These are phyloP conservation scores for Haberlea rhodopensis DNA, from an alignment of 257 asterid species.

Conservation along the genomic window DNA sequence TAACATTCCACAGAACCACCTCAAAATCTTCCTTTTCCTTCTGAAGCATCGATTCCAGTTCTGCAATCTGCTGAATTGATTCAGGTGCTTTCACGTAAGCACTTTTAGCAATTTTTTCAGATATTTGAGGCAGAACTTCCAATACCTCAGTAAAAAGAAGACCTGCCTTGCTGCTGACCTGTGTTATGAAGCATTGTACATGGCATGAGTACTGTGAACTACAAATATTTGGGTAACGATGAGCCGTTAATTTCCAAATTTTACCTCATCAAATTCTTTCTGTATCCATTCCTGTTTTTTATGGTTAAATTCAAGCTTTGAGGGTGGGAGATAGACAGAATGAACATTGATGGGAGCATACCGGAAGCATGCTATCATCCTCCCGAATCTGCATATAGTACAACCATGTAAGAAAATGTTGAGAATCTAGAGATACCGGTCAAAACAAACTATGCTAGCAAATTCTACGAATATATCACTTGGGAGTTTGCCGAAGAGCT, in stretches of 20 bases:
- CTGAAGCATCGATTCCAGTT: constrained; percentile 52
- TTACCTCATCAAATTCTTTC: constrained; percentile 67
- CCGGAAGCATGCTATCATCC: constrained; percentile 77
- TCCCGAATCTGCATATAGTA: constrained; percentile 62
- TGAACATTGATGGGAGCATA: constrained; percentile 75
- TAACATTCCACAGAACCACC: constrained; percentile 36
- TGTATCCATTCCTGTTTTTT: constrained; percentile 65
- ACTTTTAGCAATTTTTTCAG: constrained; percentile 34
- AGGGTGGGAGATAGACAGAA: constrained; percentile 78
- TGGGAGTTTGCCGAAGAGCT: constrained; percentile 15
- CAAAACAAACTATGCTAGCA: constrained; percentile 13
- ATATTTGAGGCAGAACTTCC: constrained; percentile 48
- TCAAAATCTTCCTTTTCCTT: constrained; percentile 65
- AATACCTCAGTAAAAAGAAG: constrained; percentile 54
- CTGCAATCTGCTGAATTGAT: constrained; percentile 42
- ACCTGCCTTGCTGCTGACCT: constrained; percentile 53
- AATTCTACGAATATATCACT: constrained; percentile 20
- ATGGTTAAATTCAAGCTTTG: constrained; percentile 63
- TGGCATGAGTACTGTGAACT: constrained; percentile 23
- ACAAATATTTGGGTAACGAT: constrained; percentile 25
- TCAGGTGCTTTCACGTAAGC: constrained; percentile 37
- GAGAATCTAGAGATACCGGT: constrained; percentile 15
- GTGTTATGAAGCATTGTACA: constrained; percentile 25
- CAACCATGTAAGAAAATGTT: constrained; percentile 25
- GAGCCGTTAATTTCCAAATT: constrained; percentile 5